Percentiles rank a stretch among this genome's conserved stretches.
Evolutionary conservation across 345 rosid species (phyloP).

Genomic region (Boechera stricta): DNA sequence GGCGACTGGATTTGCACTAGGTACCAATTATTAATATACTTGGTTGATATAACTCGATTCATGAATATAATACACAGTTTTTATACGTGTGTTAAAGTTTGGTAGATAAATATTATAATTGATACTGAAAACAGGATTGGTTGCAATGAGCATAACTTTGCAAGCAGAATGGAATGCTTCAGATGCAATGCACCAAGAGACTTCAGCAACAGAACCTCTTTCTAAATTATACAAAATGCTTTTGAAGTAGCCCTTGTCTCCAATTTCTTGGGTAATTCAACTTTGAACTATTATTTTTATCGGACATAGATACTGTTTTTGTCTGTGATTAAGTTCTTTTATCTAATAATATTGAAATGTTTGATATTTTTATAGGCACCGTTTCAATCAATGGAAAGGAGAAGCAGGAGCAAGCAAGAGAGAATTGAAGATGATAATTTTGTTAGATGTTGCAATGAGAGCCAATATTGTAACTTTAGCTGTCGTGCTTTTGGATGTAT

Average conservation of each 20-base stretch:
- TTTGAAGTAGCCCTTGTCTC: constrained; percentile 34
- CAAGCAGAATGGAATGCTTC: constrained; percentile 90
- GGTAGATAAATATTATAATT: background rate
- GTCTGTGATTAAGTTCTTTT: background rate
- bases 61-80: background rate
- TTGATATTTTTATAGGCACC: constrained; percentile 23
- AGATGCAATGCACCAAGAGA: constrained; percentile 92
- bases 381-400: constrained; percentile 41
- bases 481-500: constrained; percentile 50
- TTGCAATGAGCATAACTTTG: constrained; percentile 90
- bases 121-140: constrained; percentile 56
- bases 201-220: constrained; percentile 49
- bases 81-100: background rate
- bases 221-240: constrained; percentile 35
- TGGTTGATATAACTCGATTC: background rate
- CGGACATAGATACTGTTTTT: background rate
- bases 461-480: constrained; percentile 47
- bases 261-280: constrained; percentile 40
- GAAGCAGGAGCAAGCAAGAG: constrained; percentile 28
- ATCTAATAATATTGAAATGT: background rate
- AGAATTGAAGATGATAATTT: constrained; percentile 41
- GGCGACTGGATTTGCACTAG: constrained; percentile 96
- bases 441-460: constrained; percentile 48
- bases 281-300: background rate
- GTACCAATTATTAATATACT: constrained; percentile 37